Evolutionary conservation across 2,329 filamentous ascomycete genomes (phyloP).

Genomic region (Stachybotrys elegans): DNA sequence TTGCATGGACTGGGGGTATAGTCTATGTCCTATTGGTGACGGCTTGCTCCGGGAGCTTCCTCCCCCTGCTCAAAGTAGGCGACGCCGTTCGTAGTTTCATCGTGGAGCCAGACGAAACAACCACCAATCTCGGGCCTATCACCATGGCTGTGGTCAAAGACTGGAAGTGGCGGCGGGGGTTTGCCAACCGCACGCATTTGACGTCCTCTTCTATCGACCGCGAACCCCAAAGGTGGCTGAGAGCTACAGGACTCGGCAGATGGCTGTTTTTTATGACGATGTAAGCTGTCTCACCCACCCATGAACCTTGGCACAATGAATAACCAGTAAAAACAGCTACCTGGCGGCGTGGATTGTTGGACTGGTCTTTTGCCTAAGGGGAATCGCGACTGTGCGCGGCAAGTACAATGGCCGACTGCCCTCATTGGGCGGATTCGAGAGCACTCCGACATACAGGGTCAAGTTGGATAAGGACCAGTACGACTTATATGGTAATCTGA

Average conservation of each 20-base stretch:
- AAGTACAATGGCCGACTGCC: too few relatives aligned
- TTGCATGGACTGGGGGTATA: not conserved
- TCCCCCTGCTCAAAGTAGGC: not conserved
- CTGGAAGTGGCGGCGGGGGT: not conserved
- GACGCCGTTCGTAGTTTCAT: not conserved
- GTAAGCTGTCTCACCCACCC: not conserved
- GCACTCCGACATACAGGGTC: not conserved
- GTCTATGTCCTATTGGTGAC: not conserved
- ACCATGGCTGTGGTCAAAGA: not conserved
- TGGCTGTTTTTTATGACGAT: not conserved
- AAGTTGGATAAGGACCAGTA: not conserved
- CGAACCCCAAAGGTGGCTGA: not conserved
- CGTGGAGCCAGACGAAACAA: not conserved
- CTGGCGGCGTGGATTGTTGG: not conserved
- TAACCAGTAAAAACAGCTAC: not conserved
- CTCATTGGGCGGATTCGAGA: not conserved
- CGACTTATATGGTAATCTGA: not conserved
- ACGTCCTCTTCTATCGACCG: not conserved
- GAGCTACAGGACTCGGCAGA: not conserved
- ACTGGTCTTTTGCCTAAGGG: not conserved
- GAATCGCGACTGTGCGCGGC: not conserved
- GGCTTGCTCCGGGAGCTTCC: too few relatives aligned
- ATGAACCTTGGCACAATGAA: too few relatives aligned
- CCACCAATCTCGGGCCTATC: not conserved
- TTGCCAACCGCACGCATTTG: too few relatives aligned